Conservation (phyloP, 164 flowering plant species). For the Warburgia ugandensis region DNA sequence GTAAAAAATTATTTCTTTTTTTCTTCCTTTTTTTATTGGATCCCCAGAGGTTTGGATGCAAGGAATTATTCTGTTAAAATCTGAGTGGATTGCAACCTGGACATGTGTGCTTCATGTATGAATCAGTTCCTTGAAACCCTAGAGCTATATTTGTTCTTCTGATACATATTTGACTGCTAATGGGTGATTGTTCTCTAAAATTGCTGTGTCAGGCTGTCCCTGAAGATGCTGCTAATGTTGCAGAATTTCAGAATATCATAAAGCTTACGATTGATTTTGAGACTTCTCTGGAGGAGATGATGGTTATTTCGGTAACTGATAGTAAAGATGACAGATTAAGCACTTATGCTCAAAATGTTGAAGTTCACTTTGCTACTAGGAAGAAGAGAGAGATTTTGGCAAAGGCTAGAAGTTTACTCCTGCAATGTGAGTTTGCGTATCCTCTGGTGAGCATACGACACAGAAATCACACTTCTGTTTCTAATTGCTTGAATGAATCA, state of each 20-base stretch:
- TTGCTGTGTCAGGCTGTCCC: constrained; percentile 68
- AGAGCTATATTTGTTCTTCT: too few species aligned
- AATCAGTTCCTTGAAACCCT: too few species aligned
- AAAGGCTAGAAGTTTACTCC: constrained; percentile 66
- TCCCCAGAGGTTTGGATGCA: too few species aligned
- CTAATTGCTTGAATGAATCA: constrained; percentile 3
- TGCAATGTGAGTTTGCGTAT: constrained; percentile 56
- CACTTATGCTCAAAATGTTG: constrained; percentile 75
- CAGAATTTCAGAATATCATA: constrained; percentile 69
- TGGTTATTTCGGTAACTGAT: constrained; percentile 67
- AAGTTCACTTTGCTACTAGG: constrained; percentile 87
- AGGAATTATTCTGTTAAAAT: too few species aligned
- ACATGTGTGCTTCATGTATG: too few species aligned
- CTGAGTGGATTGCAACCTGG: too few species aligned
- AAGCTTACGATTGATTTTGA: constrained; percentile 63
- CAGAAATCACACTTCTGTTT: not conserved
- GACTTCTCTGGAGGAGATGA: constrained; percentile 48
- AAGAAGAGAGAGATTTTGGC: constrained; percentile 79
- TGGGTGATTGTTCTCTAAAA: constrained; percentile 2
- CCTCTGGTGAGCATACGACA: constrained; percentile 49
- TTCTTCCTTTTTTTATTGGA: too few species aligned
- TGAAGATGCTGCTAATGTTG: constrained; percentile 78
- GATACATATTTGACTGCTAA: constrained; percentile 2
- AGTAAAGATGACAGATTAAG: constrained; percentile 53
- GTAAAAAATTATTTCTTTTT: too few species aligned